Evolutionary conservation across 495 filamentous ascomycete species (phyloP).

Genomic region (Xanthoparmelia taractica): DNA sequence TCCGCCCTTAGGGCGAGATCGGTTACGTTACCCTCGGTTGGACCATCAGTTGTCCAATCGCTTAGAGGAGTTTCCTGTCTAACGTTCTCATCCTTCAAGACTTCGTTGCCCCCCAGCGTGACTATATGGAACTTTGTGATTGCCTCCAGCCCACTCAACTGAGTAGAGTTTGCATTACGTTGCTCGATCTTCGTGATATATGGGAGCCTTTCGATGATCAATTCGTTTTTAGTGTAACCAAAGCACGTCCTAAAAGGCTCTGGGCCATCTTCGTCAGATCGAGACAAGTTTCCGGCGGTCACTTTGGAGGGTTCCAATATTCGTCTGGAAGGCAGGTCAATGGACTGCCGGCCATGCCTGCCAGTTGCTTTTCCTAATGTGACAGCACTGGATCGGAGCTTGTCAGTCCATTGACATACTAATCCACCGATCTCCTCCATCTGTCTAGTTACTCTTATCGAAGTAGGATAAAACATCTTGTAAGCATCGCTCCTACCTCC

Average conservation of each 20-base stretch:
- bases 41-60: constrained; percentile 15
- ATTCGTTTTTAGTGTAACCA: constrained; percentile 52
- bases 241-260: constrained; percentile 13
- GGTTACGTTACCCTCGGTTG: constrained; percentile 25
- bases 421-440: constrained; percentile 69
- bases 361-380: constrained; percentile 20
- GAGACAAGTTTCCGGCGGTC: neutral
- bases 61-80: constrained; percentile 33
- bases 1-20: constrained; percentile 19
- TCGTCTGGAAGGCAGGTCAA: constrained; percentile 22
- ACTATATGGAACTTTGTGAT: constrained; percentile 61
- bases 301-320: constrained; percentile 13
- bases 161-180: constrained; percentile 27
- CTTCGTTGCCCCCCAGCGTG: constrained; percentile 27
- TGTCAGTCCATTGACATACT: constrained; percentile 55
- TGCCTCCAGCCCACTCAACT: constrained; percentile 50
- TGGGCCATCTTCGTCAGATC: neutral
- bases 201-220: constrained; percentile 75
- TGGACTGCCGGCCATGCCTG: constrained; percentile 35
- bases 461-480: constrained; percentile 84
- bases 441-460: constrained; percentile 65
- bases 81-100: constrained; percentile 48
- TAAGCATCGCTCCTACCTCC: constrained; percentile 49
- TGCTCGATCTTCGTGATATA: constrained; percentile 65
- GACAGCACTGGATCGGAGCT: constrained; percentile 8